phyloP scores from a whole-genome alignment of 2,329 filamentous ascomycete genomes.

The Scedosporium aurantiacum region DNA sequence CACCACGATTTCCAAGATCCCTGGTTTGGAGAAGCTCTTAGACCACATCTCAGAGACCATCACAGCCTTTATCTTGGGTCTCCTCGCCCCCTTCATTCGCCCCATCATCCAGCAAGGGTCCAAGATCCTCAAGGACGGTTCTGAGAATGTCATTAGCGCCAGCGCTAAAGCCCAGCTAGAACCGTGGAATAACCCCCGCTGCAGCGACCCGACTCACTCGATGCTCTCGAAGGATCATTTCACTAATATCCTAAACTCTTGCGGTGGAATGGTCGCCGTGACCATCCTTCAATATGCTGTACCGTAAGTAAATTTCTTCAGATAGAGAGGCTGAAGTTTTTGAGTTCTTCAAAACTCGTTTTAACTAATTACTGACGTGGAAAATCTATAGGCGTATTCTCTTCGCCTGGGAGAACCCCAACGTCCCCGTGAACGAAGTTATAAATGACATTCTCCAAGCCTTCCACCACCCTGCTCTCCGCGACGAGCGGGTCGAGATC shows the following conservation, averaged over 20 bases:
- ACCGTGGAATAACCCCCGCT: constrained; percentile 66
- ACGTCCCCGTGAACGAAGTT: constrained; percentile 73
- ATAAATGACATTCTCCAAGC: constrained; percentile 68
- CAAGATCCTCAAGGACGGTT: constrained; percentile 74
- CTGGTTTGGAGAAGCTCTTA: constrained; percentile 78
- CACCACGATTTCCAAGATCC: constrained; percentile 79
- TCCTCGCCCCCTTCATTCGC: constrained; percentile 83
- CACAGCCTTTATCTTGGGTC: constrained; percentile 80
- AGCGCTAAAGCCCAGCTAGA: constrained; percentile 67
- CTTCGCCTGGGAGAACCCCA: constrained; percentile 85
- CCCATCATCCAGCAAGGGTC: constrained; percentile 85
- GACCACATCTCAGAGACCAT: constrained; percentile 91
- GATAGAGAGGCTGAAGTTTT: no score
- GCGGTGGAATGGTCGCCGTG: constrained; percentile 61
- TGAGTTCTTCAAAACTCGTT: no score
- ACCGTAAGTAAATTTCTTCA: constrained; percentile 40
- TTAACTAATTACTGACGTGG: no score
- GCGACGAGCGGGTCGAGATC: constrained; percentile 64
- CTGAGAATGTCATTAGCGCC: constrained; percentile 55
- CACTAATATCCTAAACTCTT: constrained; percentile 66
- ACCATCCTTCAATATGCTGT: constrained; percentile 78
- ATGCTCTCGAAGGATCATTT: constrained; percentile 81
- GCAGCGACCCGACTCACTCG: constrained; percentile 70
- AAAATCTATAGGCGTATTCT: constrained; percentile 47
- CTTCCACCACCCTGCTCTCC: constrained; percentile 83